Percentiles rank a stretch among this genome's conserved stretches.
These are phyloP conservation scores for Wickerhamomyces sp. DNA, from an alignment of 1,139 yeast genomes.

Conservation along the genomic window DNA sequence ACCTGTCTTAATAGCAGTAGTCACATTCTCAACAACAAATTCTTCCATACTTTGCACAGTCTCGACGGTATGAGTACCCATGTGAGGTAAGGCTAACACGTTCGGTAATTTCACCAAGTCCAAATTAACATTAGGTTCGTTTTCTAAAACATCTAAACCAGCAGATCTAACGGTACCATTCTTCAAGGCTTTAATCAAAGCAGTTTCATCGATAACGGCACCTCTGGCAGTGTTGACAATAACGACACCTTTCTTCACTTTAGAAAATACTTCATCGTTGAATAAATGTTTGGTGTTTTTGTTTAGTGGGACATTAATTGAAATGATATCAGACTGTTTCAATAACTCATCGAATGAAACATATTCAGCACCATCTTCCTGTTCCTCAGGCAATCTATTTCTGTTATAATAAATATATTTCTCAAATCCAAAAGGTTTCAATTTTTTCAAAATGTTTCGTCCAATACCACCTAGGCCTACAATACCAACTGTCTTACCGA, in stretches of 20 bases:
- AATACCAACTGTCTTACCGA: conserved; percentile 58
- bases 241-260: conserved; percentile 63
- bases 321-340: conserved; percentile 49
- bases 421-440: conserved; percentile 60
- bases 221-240: conserved; percentile 73
- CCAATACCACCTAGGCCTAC: conserved; percentile 82
- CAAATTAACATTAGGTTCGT: conserved; percentile 67
- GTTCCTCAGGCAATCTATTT: conserved; percentile 43
- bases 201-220: conserved; percentile 65
- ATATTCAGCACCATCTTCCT: conserved; percentile 52
- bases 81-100: conserved; percentile 69
- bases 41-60: conserved; percentile 54
- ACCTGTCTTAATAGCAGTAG: conserved; percentile 46
- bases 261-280: conserved; percentile 43
- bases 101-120: conserved; percentile 50
- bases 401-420: conserved; percentile 61
- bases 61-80: conserved; percentile 72
- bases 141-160: conserved; percentile 82
- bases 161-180: conserved; percentile 68
- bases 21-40: conserved; percentile 38
- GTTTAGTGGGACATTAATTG: conserved; percentile 61
- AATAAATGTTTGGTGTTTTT: conserved; percentile 54
- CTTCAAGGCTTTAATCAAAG: conserved; percentile 57
- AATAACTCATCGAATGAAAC: conserved; percentile 56
- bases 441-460: conserved; percentile 56